Evolutionary conservation across 2,329 filamentous ascomycete species (phyloP), one percentile per base, ranked within the genome.

Genomic region (Trichoderma cornu-damae): DNA sequence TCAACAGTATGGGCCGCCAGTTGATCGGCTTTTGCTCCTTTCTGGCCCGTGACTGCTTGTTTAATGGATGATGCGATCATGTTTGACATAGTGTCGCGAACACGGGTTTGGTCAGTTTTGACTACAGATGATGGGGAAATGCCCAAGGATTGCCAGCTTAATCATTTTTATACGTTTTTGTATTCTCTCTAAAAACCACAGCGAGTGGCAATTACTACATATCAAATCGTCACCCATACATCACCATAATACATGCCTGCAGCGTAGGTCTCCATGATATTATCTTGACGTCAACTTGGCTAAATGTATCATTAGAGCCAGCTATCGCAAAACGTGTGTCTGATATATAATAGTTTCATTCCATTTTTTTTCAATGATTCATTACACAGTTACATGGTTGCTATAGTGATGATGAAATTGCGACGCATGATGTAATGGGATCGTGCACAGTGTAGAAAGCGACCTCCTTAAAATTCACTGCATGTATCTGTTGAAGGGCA

Each of bases 1-100:
- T 89, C 78, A 55, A 83, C 79, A 3, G 75, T 87, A 60, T 85
- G 75, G 38, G 73, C 72, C 24, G 76, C 69, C 47, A 92, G 75
- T 65, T 91, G 84, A 14, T 78, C 76, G 24, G 81, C 66, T 76
- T 91, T 90, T 61, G 77, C 74, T 61, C 64, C 69, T 58, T 67
- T 64, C 48, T 71, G 67, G 37, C 76, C 75, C 66, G 73, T 73
- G 48, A 60, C 54, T 52, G 54, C 58, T 44, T 58, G 54, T 28
- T 60, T 60, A 8, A 60, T 40, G 6, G 58, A 40, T 16, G 44
- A 9, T 1, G 58, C 42, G 12, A 60, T 57, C 8, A 58, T 46
- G 7, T 48, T 54, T 3, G 49, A 58, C 56, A 58, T 58, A 12
- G 26, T 58, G 16, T 24, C n/a, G 12, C 2, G 34, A 26, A 14